These are phyloP conservation scores for Aspergillus flavus DNA, from an alignment of 2,329 filamentous ascomycete species.

Conservation along the genomic window DNA sequence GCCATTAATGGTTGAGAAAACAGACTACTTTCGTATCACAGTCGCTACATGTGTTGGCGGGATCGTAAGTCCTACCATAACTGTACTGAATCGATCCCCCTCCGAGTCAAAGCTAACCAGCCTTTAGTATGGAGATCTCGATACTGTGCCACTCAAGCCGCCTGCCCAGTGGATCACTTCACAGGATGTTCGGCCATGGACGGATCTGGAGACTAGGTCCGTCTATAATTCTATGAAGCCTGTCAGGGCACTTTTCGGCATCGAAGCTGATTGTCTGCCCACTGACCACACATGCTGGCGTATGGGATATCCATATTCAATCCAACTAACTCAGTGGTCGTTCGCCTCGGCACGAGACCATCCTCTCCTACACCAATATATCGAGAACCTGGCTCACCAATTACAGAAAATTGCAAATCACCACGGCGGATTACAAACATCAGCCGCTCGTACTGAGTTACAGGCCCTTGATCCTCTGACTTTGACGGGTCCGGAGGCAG, in stretches of 20 bases:
- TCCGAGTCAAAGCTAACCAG: background rate
- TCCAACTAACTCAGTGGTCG: constrained; percentile 38
- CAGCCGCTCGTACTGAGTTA: constrained; percentile 6
- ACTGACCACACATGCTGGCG: constrained; percentile 34
- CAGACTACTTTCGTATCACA: constrained; percentile 36
- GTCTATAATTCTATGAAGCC: constrained; percentile 23
- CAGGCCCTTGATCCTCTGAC: constrained; percentile 30
- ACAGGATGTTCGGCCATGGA: constrained; percentile 30
- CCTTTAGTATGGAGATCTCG: constrained; percentile 35
- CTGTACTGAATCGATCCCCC: background rate
- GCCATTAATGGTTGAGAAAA: constrained; percentile 30
- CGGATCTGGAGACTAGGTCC: constrained; percentile 25
- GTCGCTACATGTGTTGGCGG: constrained; percentile 34
- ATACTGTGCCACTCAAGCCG: constrained; percentile 32
- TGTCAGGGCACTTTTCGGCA: constrained; percentile 31
- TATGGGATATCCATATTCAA: constrained; percentile 36
- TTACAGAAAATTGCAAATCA: background rate
- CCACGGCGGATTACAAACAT: background rate
- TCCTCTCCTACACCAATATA: constrained; percentile 30
- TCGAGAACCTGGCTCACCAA: constrained; percentile 22
- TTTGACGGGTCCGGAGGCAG: constrained; percentile 35
- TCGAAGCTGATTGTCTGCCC: constrained; percentile 35
- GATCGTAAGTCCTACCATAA: constrained; percentile 8
- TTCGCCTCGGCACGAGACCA: constrained; percentile 32
- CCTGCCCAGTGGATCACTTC: constrained; percentile 31